Conservation (phyloP, 2,329 filamentous ascomycete genomes). For the Penicillium occitanis region DNA sequence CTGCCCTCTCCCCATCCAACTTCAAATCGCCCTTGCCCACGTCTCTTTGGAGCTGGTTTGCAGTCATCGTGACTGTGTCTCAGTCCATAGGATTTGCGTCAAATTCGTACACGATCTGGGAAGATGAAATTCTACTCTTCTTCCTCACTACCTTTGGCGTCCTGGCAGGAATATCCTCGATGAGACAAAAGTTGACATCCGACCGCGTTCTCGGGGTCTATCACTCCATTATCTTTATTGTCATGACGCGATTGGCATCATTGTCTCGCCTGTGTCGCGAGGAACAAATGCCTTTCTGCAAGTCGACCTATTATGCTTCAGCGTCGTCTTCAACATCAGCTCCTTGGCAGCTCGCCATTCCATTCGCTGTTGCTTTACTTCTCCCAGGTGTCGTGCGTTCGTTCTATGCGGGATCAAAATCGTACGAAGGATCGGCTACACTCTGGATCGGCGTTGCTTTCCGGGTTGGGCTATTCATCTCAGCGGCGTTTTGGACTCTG, state of each 20-base stretch:
- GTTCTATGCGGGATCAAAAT: conserved; percentile 78
- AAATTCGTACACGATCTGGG: conserved; percentile 98
- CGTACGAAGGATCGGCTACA: conserved; percentile 81
- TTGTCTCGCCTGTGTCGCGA: conserved; percentile 92
- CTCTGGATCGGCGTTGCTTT: conserved; percentile 81
- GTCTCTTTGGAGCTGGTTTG: conserved; percentile 87
- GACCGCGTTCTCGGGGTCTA: conserved; percentile 77
- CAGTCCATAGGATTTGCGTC: conserved; percentile 94
- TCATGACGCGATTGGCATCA: conserved; percentile 76
- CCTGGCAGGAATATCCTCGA: conserved; percentile 69
- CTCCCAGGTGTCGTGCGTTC: conserved; percentile 78
- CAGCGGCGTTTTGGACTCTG: conserved; percentile 81
- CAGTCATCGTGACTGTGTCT: conserved; percentile 74
- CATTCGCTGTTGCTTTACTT: conserved; percentile 68
- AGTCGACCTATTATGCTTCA: conserved; percentile 92
- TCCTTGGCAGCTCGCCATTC: conserved; percentile 81
- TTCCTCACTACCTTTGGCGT: conserved; percentile 86
- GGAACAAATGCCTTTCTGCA: conserved; percentile 97
- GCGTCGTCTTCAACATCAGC: conserved; percentile 89
- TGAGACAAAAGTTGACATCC: conserved; percentile 65
- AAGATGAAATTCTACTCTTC: conserved; percentile 90
- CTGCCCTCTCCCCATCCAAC: conserved; percentile 40
- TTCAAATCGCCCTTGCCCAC: conserved; percentile 61
- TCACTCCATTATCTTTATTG: conserved; percentile 79
- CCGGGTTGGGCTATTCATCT: conserved; percentile 70